These are phyloP conservation scores for Dissophora ornata DNA, from an alignment of 192 early-diverging fungal species.

Conservation along the genomic window DNA sequence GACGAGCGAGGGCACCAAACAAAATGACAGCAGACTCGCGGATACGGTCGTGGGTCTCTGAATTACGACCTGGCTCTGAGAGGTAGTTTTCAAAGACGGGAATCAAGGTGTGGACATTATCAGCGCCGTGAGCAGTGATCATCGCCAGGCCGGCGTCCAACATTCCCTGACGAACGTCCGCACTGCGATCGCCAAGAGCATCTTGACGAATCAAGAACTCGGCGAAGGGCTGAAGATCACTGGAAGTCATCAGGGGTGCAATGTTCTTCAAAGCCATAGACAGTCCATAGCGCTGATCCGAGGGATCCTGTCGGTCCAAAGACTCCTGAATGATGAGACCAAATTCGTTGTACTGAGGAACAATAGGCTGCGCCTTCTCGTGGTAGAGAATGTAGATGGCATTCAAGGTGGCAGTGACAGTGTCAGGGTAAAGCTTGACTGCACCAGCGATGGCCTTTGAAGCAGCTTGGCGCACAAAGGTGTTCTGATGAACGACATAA, in stretches of 20 bases:
- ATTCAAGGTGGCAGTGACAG: slow-evolving; percentile 60
- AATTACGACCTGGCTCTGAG: slow-evolving; percentile 72
- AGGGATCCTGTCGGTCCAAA: slow-evolving; percentile 82
- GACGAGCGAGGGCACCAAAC: slow-evolving; percentile 90
- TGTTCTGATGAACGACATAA: slow-evolving; percentile 62
- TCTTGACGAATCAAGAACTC: slow-evolving; percentile 86
- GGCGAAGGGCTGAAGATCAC: slow-evolving; percentile 65
- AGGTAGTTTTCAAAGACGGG: slow-evolving; percentile 84
- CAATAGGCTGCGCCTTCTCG: slow-evolving; percentile 73
- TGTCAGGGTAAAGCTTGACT: slow-evolving; percentile 66
- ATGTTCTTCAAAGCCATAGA: slow-evolving; percentile 76
- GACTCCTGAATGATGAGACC: slow-evolving; percentile 90
- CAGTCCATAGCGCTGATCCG: slow-evolving; percentile 86
- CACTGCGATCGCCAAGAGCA: slow-evolving; percentile 87
- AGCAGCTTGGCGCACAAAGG: slow-evolving; percentile 70
- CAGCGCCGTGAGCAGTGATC: slow-evolving; percentile 77
- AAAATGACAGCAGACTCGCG: slow-evolving; percentile 93
- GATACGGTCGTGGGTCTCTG: slow-evolving; percentile 85
- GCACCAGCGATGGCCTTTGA: slow-evolving; percentile 72
- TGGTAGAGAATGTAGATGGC: slow-evolving; percentile 71
- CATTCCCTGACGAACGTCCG: slow-evolving; percentile 83
- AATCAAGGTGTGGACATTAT: slow-evolving; percentile 74
- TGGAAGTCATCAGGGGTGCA: slow-evolving; percentile 67
- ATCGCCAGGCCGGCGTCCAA: slow-evolving; percentile 86
- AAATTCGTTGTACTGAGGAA: slow-evolving; percentile 90